Percentiles rank a stretch among this genome's conserved stretches.
Evolutionary conservation across 2,329 filamentous ascomycete species (phyloP).

Genomic region (Fusarium sp.): DNA sequence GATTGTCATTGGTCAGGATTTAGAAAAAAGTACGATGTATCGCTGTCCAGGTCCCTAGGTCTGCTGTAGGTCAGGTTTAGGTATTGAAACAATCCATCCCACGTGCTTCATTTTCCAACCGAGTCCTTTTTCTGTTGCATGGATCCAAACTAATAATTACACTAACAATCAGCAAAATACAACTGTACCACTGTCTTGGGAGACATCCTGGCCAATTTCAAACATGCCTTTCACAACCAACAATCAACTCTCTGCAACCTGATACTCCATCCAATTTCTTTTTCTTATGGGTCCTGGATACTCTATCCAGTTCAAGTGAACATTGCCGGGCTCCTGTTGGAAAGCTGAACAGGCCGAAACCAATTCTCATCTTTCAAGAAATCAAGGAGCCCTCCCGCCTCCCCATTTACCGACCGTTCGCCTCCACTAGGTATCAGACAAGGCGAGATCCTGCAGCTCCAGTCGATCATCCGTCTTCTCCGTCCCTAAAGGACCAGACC

Average conservation of each 20-base stretch:
- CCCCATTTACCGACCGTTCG: slow-evolving; percentile 17
- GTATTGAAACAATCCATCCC: slow-evolving; percentile 35
- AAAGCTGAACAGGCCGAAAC: slow-evolving; percentile 23
- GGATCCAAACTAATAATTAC: not conserved
- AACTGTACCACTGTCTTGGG: slow-evolving; percentile 13
- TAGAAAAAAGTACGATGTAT: slow-evolving; percentile 4
- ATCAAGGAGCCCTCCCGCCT: slow-evolving; percentile 17
- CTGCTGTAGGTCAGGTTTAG: not conserved
- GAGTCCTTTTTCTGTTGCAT: slow-evolving; percentile 8
- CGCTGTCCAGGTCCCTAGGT: slow-evolving; percentile 3
- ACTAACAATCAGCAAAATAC: not conserved
- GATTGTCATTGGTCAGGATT: slow-evolving; percentile 8
- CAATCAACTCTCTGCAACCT: slow-evolving; percentile 9
- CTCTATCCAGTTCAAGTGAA: not conserved
- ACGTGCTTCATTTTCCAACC: slow-evolving; percentile 27
- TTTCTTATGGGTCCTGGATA: slow-evolving; percentile 8
- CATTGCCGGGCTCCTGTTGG: slow-evolving; percentile 16
- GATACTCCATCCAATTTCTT: slow-evolving; percentile 14
- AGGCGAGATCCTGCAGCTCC: slow-evolving; percentile 31
- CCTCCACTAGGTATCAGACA: slow-evolving; percentile 24
- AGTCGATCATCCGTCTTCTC: slow-evolving; percentile 41
- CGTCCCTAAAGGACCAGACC: slow-evolving; percentile 8
- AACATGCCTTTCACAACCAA: slow-evolving; percentile 7
- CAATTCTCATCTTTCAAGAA: slow-evolving; percentile 28
- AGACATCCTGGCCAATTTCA: slow-evolving; percentile 25